These are phyloP conservation scores for Blastobotrys muscicola DNA, from an alignment of 805 yeast genomes.

Conservation along the genomic window DNA sequence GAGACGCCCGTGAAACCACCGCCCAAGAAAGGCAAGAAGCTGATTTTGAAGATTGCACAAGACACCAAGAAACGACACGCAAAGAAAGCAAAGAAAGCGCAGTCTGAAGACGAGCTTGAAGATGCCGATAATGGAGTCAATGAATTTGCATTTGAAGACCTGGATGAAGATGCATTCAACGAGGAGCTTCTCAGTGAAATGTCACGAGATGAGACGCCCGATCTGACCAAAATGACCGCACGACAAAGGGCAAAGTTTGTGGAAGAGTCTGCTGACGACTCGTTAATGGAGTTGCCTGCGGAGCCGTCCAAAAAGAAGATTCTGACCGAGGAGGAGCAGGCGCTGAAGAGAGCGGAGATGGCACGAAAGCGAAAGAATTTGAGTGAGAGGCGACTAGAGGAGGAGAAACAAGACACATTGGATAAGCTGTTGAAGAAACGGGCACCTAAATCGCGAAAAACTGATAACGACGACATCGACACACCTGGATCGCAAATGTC, in stretches of 20 bases:
- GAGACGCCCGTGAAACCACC: neutral
- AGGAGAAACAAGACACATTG: constrained; percentile 85
- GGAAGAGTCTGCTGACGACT: constrained; percentile 23
- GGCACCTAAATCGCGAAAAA: constrained; percentile 39
- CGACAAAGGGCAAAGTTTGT: constrained; percentile 29
- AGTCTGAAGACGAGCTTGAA: constrained; percentile 11
- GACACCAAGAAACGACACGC: neutral
- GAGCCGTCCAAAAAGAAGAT: constrained; percentile 38
- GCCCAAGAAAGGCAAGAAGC: neutral
- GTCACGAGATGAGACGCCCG: constrained; percentile 10
- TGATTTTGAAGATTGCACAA: constrained; percentile 5
- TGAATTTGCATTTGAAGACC: constrained; percentile 8
- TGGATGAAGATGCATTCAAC: constrained; percentile 6
- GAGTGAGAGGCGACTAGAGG: constrained; percentile 73
- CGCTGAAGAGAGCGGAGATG: constrained; percentile 72
- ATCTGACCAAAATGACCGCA: constrained; percentile 28
- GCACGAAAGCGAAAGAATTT: constrained; percentile 83
- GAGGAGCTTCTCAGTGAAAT: constrained; percentile 1
- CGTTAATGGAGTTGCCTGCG: constrained; percentile 22
- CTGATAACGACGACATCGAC: constrained; percentile 13
- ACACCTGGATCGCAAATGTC: neutral
- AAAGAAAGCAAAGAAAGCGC: constrained; percentile 1
- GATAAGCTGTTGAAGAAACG: constrained; percentile 78
- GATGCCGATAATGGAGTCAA: constrained; percentile 7
- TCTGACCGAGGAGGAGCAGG: constrained; percentile 76